Base-by-base conservation (phyloP, 176 grass and related monocot genomes). In the Oryza glaberrima region DNA sequence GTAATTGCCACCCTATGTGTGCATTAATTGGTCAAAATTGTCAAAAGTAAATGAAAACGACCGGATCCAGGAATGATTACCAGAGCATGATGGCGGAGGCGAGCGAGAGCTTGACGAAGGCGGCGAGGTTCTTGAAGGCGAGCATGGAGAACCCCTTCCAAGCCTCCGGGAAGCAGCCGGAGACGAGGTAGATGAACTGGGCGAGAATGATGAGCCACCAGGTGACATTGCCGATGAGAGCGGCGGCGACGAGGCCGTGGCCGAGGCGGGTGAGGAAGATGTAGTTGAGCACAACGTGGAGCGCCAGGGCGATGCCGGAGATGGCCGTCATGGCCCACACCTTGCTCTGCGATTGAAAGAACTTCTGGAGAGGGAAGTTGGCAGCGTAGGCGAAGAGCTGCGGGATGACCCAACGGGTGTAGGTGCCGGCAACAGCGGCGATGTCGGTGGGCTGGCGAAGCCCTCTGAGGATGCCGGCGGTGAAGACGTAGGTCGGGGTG, bases 311-410 rank as follows among this genome's bases (percentile, higher is more conserved):
- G 23, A 20, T 83, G 51, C 83, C 84, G 30, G 92, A 91, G 74
- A 94, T 84, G 84, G 46, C 11, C 20, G 89, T 90, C 84, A 94
- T 80, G 61, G 28, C 80, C 92, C 92, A 94, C 11, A 94, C 90
- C 44, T 84, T 88, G 87, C 86, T 94, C 83, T 91, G 92, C 17
- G 92, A 7, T 77, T 91, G 90, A 71, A 89, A 94, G 75, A 94
- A 94, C 54, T 94, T 94, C 81, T 90, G 92, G 15, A 94, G 86
- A 48, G 92, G 92, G 84, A 92, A 94, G 84, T 94, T 94, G 40
- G 85, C 67, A 20, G 89, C 92, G 82, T 91, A 87, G n/a, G 92
- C 92, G 36, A 89, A 82, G 0, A 94, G 69, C 86, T 92, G 92
- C 22, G 89, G 92, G 20, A 80, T 1, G 3, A 71, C 84, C 89